A percentile compares a stretch with the other conserved stretches of the same genome.
Evolutionary conservation across 306 rosid species (phyloP).

Genomic region (Sicyos edulis): DNA sequence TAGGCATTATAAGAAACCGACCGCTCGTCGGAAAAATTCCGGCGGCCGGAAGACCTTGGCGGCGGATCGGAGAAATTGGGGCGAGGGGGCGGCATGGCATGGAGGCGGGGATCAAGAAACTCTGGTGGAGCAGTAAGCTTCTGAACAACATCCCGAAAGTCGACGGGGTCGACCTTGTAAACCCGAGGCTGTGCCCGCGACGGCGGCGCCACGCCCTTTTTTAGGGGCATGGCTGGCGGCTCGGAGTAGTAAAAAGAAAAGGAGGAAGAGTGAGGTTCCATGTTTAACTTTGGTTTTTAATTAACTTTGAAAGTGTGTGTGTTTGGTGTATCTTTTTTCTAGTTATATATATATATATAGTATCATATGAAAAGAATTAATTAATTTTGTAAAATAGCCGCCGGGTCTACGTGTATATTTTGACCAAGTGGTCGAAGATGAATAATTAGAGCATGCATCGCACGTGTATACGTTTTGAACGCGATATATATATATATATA

Average conservation of each 20-base stretch:
- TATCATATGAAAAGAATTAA: too few relatives aligned
- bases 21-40: neutral
- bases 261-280: conserved; percentile 11
- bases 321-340: neutral
- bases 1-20: neutral
- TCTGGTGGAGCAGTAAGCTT: conserved; percentile 48
- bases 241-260: conserved; percentile 11
- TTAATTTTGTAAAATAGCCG: neutral
- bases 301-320: too few relatives aligned
- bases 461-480: neutral
- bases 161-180: conserved; percentile 42
- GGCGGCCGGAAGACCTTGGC: neutral
- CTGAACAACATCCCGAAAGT: conserved; percentile 49
- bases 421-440: neutral
- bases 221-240: conserved; percentile 27
- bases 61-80: conserved; percentile 2
- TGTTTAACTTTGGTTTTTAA: too few relatives aligned
- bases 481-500: too few relatives aligned
- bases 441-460: neutral
- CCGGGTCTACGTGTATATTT: neutral
- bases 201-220: conserved; percentile 39
- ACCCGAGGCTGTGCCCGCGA: conserved; percentile 26
- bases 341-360: too few relatives aligned
- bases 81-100: conserved; percentile 19
- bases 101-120: conserved; percentile 31